A percentile compares a stretch with the other conserved stretches of the same genome.
Evolutionary conservation across 2,329 filamentous ascomycete species (phyloP).

Genomic region (Sclerotinia nivalis): DNA sequence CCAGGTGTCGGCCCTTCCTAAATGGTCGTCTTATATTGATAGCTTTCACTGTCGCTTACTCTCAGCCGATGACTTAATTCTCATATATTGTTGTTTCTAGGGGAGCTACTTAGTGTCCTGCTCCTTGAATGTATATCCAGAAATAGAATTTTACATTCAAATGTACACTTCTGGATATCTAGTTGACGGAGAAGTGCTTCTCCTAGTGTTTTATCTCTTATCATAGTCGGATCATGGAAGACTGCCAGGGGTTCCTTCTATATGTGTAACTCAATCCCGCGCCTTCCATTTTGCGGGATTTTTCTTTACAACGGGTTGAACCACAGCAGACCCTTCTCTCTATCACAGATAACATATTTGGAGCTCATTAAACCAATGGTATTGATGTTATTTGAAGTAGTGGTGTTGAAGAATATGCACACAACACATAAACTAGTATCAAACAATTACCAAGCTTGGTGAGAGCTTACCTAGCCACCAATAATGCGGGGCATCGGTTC

Average conservation of each 20-base stretch:
- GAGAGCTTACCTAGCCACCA: background rate
- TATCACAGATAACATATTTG: background rate
- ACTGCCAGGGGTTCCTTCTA: background rate
- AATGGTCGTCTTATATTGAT: constrained; percentile 1
- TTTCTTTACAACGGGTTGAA: background rate
- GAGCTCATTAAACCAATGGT: background rate
- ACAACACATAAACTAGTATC: background rate
- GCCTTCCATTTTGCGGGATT: background rate
- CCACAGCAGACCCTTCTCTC: background rate
- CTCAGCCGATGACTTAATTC: background rate
- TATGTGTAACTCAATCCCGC: background rate
- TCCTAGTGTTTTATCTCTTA: background rate
- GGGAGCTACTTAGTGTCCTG: background rate
- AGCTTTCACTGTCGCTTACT: background rate
- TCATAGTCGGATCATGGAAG: background rate
- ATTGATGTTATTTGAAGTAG: background rate
- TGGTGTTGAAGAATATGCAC: background rate
- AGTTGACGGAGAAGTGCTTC: background rate
- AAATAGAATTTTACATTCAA: background rate
- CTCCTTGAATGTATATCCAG: background rate
- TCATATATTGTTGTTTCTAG: background rate
- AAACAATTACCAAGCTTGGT: background rate
- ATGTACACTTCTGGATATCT: background rate
- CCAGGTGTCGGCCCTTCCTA: constrained; percentile 4
- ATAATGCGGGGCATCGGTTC: background rate